phyloP scores from a whole-genome alignment of 1,284 basidiomycete genomes.

The Salmacisia buchloeana region DNA sequence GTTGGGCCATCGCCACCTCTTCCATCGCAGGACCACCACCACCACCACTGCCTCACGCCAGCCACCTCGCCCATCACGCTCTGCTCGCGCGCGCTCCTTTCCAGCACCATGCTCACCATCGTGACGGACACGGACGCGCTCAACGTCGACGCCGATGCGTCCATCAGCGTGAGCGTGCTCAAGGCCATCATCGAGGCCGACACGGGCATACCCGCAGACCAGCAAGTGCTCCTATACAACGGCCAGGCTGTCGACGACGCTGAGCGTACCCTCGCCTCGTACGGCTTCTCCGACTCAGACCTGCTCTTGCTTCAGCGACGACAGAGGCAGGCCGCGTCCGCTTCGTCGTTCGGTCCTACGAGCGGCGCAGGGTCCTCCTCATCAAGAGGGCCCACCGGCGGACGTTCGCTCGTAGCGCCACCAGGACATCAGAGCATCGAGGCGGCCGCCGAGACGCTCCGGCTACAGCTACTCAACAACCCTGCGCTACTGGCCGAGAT shows the following conservation, averaged over 20 bases:
- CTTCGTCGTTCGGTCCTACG: background rate
- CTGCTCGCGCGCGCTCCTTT: too few relatives aligned
- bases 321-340: background rate
- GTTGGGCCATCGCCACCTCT: too few relatives aligned
- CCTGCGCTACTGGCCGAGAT: conserved; percentile 72
- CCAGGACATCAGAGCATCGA: conserved; percentile 53
- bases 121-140: conserved; percentile 38
- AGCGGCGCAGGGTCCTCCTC: background rate
- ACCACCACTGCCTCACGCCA: too few relatives aligned
- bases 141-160: conserved; percentile 36
- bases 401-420: background rate
- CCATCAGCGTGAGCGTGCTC: conserved; percentile 43
- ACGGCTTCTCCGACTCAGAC: conserved; percentile 38
- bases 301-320: conserved; percentile 25
- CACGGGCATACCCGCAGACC: conserved; percentile 23
- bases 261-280: conserved; percentile 26
- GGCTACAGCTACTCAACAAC: conserved; percentile 77
- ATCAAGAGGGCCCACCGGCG: background rate
- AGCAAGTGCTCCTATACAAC: conserved; percentile 30
- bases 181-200: conserved; percentile 43
- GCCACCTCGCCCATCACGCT: too few relatives aligned
- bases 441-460: conserved; percentile 81
- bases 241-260: conserved; percentile 23
- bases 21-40: too few relatives aligned
- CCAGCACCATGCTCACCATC: conserved; percentile 49